Percentiles rank a stretch among this genome's conserved stretches.
Evolutionary conservation across 192 early-diverging fungal species (phyloP).

Genomic region (Bifiguratus adelaidae): DNA sequence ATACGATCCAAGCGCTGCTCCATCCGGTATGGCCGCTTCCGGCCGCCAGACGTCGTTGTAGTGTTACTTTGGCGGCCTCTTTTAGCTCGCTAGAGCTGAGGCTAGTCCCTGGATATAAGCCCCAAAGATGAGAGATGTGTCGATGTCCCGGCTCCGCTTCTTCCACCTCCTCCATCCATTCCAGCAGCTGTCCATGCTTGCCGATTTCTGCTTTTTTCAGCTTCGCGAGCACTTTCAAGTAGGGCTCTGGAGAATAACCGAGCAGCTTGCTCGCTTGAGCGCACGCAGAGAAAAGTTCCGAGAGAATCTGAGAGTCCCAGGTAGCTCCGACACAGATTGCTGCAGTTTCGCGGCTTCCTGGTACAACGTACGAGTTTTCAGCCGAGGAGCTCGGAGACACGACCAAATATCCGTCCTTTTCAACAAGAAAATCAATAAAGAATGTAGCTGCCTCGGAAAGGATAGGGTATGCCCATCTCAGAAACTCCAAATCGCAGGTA

Average conservation of each 20-base stretch:
- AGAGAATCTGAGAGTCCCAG: background rate
- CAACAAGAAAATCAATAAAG: background rate
- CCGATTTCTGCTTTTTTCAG: background rate
- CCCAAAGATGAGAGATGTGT: background rate
- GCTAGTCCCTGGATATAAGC: background rate
- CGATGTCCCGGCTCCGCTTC: background rate
- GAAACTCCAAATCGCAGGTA: background rate
- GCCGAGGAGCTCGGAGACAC: background rate
- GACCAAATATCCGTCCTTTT: background rate
- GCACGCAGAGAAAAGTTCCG: background rate
- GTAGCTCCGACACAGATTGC: background rate
- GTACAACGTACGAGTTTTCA: background rate
- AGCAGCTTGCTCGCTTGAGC: background rate
- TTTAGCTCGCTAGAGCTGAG: background rate
- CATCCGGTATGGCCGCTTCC: slow-evolving; percentile 1
- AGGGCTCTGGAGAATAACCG: too few relatives aligned
- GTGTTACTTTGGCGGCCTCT: background rate
- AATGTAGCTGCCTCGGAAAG: background rate
- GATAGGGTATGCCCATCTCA: background rate
- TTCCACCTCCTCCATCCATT: background rate
- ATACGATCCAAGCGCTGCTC: background rate
- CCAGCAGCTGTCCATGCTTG: background rate
- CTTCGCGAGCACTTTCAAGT: background rate
- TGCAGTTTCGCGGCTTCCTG: too few relatives aligned
- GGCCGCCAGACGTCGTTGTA: background rate